A percentile compares a stretch with the other conserved stretches of the same genome.
These are phyloP conservation scores for Echites panduratus DNA, from an alignment of 257 asterid genomes.

Conservation along the genomic window DNA sequence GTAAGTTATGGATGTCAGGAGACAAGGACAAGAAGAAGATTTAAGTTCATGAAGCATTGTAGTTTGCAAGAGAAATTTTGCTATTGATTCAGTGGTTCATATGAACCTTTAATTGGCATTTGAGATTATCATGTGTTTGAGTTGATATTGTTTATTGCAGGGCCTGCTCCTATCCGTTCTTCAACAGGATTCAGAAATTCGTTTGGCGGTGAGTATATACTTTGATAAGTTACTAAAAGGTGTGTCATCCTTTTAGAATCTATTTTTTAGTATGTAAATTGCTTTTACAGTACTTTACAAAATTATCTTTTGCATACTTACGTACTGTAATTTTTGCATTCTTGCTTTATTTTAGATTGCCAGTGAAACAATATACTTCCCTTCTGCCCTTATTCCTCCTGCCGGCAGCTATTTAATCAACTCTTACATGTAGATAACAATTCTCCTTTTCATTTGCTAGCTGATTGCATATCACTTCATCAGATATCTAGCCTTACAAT, in stretches of 20 bases:
- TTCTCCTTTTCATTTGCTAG: not conserved
- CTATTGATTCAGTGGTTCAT: not conserved
- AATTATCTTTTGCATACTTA: not conserved
- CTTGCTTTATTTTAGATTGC: not conserved
- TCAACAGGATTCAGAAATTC: conserved; percentile 84
- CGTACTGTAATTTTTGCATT: conserved; percentile 6
- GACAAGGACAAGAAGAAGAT: not conserved
- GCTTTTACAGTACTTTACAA: not conserved
- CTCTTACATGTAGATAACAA: not conserved
- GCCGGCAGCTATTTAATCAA: not conserved
- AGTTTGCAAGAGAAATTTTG: not conserved
- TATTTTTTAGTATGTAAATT: not conserved
- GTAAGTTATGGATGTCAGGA: too few relatives aligned
- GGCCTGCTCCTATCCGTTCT: conserved; percentile 80
- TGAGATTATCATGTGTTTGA: not conserved
- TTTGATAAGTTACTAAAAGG: conserved; percentile 6
- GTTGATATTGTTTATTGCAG: conserved; percentile 39
- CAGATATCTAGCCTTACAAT: not conserved
- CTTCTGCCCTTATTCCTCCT: not conserved
- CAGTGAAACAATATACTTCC: not conserved
- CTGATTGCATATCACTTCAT: not conserved
- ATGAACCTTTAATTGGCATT: not conserved
- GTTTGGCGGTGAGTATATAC: conserved; percentile 69
- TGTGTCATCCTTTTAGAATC: conserved; percentile 6
- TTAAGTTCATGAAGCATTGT: not conserved